A percentile compares a stretch with the other conserved stretches of the same genome.
Evolutionary conservation across 495 filamentous ascomycete genomes (phyloP).

Genomic region (Entonaema liquescens): DNA sequence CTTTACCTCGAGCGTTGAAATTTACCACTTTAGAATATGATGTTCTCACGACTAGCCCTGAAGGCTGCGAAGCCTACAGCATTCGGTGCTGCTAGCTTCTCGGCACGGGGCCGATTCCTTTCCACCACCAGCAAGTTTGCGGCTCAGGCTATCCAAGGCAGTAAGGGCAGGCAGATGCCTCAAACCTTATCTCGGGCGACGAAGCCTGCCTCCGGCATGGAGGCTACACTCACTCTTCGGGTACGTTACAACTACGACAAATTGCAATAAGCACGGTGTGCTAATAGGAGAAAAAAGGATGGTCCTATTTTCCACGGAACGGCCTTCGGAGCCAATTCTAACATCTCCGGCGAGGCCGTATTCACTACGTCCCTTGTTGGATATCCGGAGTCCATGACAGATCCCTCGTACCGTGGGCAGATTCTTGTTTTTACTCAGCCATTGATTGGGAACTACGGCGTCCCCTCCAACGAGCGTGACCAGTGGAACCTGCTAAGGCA

Average conservation of each 20-base stretch:
- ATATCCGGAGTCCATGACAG: slow-evolving; percentile 98
- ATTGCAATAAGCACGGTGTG: background rate
- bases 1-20: slow-evolving; percentile 31
- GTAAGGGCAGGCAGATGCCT: slow-evolving; percentile 68
- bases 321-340: slow-evolving; percentile 89
- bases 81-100: slow-evolving; percentile 47
- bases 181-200: slow-evolving; percentile 56
- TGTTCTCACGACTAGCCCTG: slow-evolving; percentile 74
- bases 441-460: slow-evolving; percentile 98
- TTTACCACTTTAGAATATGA: slow-evolving; percentile 54
- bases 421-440: slow-evolving; percentile 98
- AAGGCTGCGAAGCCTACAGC: slow-evolving; percentile 59
- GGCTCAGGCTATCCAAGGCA: slow-evolving; percentile 62
- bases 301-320: slow-evolving; percentile 93
- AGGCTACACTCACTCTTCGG: slow-evolving; percentile 92
- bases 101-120: slow-evolving; percentile 60
- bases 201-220: slow-evolving; percentile 69
- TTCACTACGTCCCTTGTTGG: slow-evolving; percentile 94
- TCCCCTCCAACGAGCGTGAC: slow-evolving; percentile 80
- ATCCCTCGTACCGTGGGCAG: slow-evolving; percentile 98
- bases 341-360: slow-evolving; percentile 92
- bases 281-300: slow-evolving; percentile 58
- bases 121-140: slow-evolving; percentile 58
- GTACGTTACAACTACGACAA: slow-evolving; percentile 53
- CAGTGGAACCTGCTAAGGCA: slow-evolving; percentile 83